phyloP scores from a whole-genome alignment of 2,329 filamentous ascomycete genomes.

The Cladosporium cucumerinum region DNA sequence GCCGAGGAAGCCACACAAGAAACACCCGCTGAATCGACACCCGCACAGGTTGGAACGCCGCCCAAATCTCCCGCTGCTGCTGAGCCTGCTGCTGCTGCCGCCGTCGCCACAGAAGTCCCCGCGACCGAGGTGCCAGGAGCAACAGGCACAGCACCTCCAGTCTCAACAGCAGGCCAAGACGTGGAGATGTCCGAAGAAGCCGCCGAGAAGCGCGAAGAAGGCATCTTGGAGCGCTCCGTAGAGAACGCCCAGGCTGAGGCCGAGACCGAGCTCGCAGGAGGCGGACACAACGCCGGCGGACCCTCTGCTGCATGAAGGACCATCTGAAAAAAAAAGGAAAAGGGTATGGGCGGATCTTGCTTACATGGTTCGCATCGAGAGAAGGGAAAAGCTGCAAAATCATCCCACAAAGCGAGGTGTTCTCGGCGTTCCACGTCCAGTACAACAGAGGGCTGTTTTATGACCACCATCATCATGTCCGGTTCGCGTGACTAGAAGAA shows the following conservation, averaged over 20 bases:
- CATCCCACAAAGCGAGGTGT: conserved; percentile 13
- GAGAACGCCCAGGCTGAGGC: conserved; percentile 33
- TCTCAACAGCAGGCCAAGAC: conserved; percentile 19
- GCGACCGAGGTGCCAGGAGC: not conserved
- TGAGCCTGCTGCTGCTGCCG: not conserved
- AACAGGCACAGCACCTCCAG: conserved; percentile 12
- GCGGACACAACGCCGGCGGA: conserved; percentile 21
- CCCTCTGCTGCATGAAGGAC: conserved; percentile 20
- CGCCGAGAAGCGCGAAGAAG: conserved; percentile 31
- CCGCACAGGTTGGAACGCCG: conserved; percentile 29
- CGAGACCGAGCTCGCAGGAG: conserved; percentile 26
- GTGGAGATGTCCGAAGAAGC: conserved; percentile 28
- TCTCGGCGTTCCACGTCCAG: conserved; percentile 6
- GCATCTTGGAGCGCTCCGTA: conserved; percentile 28
- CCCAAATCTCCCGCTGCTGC: conserved; percentile 20
- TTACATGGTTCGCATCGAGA: not conserved
- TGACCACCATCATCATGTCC: not conserved
- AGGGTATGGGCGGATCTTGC: not conserved
- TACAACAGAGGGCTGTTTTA: not conserved
- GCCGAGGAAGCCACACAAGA: not conserved
- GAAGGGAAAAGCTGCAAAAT: not conserved
- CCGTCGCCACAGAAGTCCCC: conserved; percentile 2
- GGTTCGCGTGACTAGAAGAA: not conserved
- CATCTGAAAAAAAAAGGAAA: not conserved
- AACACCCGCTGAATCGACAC: conserved; percentile 32